phyloP scores from a whole-genome alignment of 2,329 filamentous ascomycete genomes.

The Didymella pinodella region DNA sequence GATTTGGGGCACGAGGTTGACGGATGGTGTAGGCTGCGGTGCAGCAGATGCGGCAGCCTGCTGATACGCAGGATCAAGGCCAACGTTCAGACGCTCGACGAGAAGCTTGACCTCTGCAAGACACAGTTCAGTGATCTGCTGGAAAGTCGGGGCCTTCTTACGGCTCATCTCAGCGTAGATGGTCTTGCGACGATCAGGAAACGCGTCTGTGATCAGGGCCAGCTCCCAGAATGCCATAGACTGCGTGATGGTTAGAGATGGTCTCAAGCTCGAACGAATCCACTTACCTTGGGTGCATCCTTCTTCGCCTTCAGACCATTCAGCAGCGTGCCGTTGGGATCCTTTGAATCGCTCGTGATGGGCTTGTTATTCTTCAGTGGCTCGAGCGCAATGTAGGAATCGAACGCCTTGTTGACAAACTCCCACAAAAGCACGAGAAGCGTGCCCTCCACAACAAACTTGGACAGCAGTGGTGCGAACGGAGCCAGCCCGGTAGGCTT shows the following conservation, averaged over 20 bases:
- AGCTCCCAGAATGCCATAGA: slow-evolving; percentile 93
- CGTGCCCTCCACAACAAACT: slow-evolving; percentile 63
- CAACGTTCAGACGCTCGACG: slow-evolving; percentile 69
- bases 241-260: slow-evolving; percentile 51
- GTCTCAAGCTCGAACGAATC: neutral
- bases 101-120: slow-evolving; percentile 74
- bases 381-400: slow-evolving; percentile 78
- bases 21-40: slow-evolving; percentile 33
- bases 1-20: slow-evolving; percentile 60
- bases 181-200: slow-evolving; percentile 75
- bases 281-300: slow-evolving; percentile 71
- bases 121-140: slow-evolving; percentile 75
- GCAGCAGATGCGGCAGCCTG: slow-evolving; percentile 25
- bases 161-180: slow-evolving; percentile 91
- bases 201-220: slow-evolving; percentile 77
- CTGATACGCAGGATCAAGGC: slow-evolving; percentile 41
- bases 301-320: slow-evolving; percentile 86
- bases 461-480: slow-evolving; percentile 63
- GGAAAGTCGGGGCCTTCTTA: slow-evolving; percentile 80
- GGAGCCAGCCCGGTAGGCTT: slow-evolving; percentile 64
- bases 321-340: slow-evolving; percentile 88
- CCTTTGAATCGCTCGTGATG: slow-evolving; percentile 83
- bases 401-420: slow-evolving; percentile 77
- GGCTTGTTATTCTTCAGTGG: slow-evolving; percentile 86
- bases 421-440: slow-evolving; percentile 79